Base-by-base conservation (phyloP, 176 grass and related monocot species). In the Oropetium thomaeum region DNA sequence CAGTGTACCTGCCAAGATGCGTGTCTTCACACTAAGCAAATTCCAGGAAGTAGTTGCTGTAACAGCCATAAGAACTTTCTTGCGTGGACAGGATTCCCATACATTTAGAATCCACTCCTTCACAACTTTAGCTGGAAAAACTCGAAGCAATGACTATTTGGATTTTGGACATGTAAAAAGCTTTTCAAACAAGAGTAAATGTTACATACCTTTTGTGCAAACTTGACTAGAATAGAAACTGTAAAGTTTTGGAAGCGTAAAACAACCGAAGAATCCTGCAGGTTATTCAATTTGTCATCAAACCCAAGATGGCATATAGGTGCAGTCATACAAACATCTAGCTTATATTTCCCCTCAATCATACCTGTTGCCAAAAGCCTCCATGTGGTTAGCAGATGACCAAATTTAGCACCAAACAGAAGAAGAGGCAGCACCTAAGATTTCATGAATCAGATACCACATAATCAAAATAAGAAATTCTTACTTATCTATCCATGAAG, bases 21-120 rank as follows among this genome's bases (percentile, higher is more conserved):
- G 84, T 8, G 78, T 82, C 81, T 87, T 93, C 13, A 90, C 62
- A 61, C 84, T 73, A 73, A 85, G 58, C 42, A 90, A 72, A 65
- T 93, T 93, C 91, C 87, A 93, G 61, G 66, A 93, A 31, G 89
- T 79, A 48, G 78, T 83, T 40, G 59, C 72, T 29, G 42, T 73
- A 49, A 84, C 64, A 28, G 73, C 77, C 4, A 74, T 84, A 25
- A 93, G 59, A 29, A 93, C 62, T 85, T 82, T 93, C 78, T 93
- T 93, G 73, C 78, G 91, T 16, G 84, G 91, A 74, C 87, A 93
- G 53, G 75, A 89, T 71, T 84, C 85, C 91, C 91, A 93, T 44
- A 73, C 55, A 75, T 90, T 85, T 41, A 71, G 28, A 61, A 84
- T 49, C 26, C 28, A 48, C 45, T 23, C 57, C 33, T 16, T 82